These are phyloP conservation scores for Yarrowia hollandica DNA, from an alignment of 805 yeast species.

Conservation along the genomic window DNA sequence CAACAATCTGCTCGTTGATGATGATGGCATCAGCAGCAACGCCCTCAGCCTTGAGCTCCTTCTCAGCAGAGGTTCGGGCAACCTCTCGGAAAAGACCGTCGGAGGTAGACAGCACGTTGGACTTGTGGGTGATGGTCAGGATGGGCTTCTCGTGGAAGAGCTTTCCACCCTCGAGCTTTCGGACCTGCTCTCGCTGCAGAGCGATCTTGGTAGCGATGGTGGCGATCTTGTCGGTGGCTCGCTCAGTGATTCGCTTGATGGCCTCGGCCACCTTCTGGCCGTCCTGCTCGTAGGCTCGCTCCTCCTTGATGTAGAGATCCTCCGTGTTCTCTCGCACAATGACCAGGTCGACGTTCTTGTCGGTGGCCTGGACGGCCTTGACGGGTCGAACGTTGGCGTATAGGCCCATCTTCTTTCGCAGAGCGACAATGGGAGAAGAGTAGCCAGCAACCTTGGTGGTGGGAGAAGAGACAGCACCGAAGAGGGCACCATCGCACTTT, in stretches of 20 bases:
- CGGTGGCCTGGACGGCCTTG: constrained; percentile 82
- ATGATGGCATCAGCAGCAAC: neutral
- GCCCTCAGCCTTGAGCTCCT: constrained; percentile 32
- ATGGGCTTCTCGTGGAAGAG: constrained; percentile 57
- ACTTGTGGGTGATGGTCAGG: constrained; percentile 93
- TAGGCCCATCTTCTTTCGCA: constrained; percentile 90
- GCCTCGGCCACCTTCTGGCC: constrained; percentile 96
- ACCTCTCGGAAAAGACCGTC: constrained; percentile 97
- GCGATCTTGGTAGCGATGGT: constrained; percentile 92
- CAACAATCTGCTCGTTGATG: constrained; percentile 94
- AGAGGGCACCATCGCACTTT: constrained; percentile 92
- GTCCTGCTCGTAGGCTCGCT: constrained; percentile 69
- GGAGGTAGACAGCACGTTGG: constrained; percentile 86
- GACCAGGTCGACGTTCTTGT: constrained; percentile 93
- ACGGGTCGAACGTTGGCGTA: constrained; percentile 98
- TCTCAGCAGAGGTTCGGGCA: constrained; percentile 55
- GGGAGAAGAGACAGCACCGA: constrained; percentile 96
- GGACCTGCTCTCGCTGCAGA: constrained; percentile 77
- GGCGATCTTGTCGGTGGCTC: constrained; percentile 83
- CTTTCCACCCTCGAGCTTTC: constrained; percentile 49
- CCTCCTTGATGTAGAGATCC: constrained; percentile 95
- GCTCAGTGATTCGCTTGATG: constrained; percentile 90
- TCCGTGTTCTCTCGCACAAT: constrained; percentile 99
- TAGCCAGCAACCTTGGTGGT: constrained; percentile 91
- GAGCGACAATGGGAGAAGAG: constrained; percentile 98